phyloP scores from a whole-genome alignment of 2,329 filamentous ascomycete genomes.

The Botryosphaeria dothidea region DNA sequence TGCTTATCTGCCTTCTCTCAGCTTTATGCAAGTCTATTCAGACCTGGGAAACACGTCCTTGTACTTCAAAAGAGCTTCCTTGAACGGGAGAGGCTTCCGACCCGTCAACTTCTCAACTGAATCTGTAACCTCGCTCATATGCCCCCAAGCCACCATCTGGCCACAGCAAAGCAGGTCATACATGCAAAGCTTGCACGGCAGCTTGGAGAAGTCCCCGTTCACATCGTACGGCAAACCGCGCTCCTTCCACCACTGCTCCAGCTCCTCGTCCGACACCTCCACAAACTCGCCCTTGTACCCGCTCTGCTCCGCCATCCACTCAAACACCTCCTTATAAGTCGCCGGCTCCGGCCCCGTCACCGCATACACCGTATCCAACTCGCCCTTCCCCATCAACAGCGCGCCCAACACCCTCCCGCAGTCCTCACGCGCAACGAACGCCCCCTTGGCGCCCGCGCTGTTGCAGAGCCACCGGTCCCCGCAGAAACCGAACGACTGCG shows the following conservation, averaged over 20 bases:
- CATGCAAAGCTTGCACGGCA: neutral
- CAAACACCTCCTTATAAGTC: neutral
- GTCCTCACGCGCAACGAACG: conserved; percentile 1
- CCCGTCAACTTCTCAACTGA: conserved; percentile 1
- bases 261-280: neutral
- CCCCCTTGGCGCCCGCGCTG: neutral
- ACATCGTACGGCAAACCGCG: neutral
- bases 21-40: neutral
- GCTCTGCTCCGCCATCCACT: conserved; percentile 3
- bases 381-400: neutral
- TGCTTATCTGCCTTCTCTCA: too few relatives aligned
- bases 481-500: neutral
- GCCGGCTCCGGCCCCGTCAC: neutral
- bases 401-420: neutral
- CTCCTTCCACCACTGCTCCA: neutral
- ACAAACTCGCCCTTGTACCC: neutral
- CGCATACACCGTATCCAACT: neutral
- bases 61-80: neutral
- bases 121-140: neutral
- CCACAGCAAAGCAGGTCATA: neutral
- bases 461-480: neutral
- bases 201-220: neutral
- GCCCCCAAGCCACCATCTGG: conserved; percentile 2
- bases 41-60: neutral
- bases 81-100: neutral